Conservation (phyloP, 2,329 filamentous ascomycete genomes). For the Penicillium crustosum region DNA sequence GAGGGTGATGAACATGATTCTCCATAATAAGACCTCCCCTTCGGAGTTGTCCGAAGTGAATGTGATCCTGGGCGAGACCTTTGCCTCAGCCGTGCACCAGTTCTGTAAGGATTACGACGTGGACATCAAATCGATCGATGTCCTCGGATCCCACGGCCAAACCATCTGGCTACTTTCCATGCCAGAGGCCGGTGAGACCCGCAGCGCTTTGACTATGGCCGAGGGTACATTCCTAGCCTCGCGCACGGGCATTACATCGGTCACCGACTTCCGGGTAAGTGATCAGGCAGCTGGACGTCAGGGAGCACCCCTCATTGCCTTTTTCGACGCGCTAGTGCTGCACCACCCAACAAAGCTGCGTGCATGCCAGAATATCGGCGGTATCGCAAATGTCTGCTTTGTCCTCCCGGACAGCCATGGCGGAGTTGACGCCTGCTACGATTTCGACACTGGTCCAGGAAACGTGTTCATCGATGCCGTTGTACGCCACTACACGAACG, state of each 20-base stretch:
- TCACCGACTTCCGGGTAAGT: constrained; percentile 59
- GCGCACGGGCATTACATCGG: constrained; percentile 58
- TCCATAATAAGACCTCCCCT: constrained; percentile 54
- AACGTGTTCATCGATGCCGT: constrained; percentile 59
- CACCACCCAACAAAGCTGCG: constrained; percentile 58
- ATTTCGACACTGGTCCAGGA: constrained; percentile 59
- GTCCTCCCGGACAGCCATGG: constrained; percentile 24
- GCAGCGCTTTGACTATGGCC: constrained; percentile 56
- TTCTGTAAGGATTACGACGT: constrained; percentile 52
- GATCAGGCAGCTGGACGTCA: constrained; percentile 59
- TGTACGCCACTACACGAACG: constrained; percentile 55
- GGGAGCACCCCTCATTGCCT: constrained; percentile 57
- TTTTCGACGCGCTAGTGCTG: constrained; percentile 58
- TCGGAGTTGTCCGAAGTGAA: constrained; percentile 59
- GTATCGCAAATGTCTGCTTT: constrained; percentile 61
- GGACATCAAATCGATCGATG: constrained; percentile 50
- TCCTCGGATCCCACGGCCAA: constrained; percentile 59
- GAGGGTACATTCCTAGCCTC: constrained; percentile 58
- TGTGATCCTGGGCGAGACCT: constrained; percentile 57
- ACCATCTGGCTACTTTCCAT: constrained; percentile 59
- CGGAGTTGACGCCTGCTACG: constrained; percentile 43
- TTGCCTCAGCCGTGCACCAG: constrained; percentile 52
- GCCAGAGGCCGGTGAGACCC: constrained; percentile 50
- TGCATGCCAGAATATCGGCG: constrained; percentile 62
- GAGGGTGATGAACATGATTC: constrained; percentile 58